Percentiles rank a stretch among this genome's conserved stretches.
Conservation (phyloP, 1,139 yeast species). For the Suhomyces anneliseae region DNA sequence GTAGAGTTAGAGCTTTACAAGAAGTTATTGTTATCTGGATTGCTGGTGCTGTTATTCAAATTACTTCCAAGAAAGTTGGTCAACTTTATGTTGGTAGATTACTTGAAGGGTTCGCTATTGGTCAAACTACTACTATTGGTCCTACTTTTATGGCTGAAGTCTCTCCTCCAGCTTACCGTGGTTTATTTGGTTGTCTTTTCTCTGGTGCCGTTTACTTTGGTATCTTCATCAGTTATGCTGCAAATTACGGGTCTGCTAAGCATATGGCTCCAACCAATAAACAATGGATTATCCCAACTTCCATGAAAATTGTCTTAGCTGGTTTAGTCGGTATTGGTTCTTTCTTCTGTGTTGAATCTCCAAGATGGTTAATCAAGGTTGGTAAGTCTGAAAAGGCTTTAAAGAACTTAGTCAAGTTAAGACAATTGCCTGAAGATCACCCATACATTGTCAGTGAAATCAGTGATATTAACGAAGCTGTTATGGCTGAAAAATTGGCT, state of each 20-base stretch:
- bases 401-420: constrained; percentile 40
- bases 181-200: constrained; percentile 49
- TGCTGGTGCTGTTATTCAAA: constrained; percentile 49
- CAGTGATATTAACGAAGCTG: constrained; percentile 49
- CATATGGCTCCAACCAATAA: constrained; percentile 28
- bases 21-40: constrained; percentile 47
- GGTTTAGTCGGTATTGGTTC: constrained; percentile 40
- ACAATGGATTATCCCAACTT: constrained; percentile 43
- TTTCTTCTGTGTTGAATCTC: constrained; percentile 41
- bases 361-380: constrained; percentile 47
- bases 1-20: constrained; percentile 55
- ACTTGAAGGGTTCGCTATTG: constrained; percentile 55
- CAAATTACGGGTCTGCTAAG: constrained; percentile 44
- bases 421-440: constrained; percentile 51
- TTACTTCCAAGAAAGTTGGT: constrained; percentile 46
- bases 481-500: constrained; percentile 41
- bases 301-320: constrained; percentile 43
- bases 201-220: constrained; percentile 60
- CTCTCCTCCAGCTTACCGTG: constrained; percentile 54
- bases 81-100: constrained; percentile 57
- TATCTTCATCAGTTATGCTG: constrained; percentile 50
- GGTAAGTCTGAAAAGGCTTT: constrained; percentile 37
- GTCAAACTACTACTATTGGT: constrained; percentile 57
- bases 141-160: constrained; percentile 57
- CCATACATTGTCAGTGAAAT: constrained; percentile 53